Evolutionary conservation across 139 green algal genomes (phyloP).

Genomic region (Chlorella vulgaris): DNA sequence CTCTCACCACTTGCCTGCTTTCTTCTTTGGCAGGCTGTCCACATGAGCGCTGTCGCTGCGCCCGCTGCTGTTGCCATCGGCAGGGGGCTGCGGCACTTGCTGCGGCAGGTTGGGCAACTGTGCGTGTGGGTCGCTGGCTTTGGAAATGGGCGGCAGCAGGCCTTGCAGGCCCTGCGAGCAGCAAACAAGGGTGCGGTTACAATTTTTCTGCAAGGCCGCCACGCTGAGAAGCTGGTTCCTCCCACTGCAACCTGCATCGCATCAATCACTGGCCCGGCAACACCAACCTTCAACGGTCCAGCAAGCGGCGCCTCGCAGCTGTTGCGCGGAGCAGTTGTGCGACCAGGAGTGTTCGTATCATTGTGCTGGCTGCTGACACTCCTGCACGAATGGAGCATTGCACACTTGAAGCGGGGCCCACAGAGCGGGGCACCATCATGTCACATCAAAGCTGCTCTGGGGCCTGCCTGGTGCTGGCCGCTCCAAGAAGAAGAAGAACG

Average conservation of each 20-base stretch:
- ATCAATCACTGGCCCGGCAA: no score
- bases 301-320: not conserved
- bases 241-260: no score
- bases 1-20: not conserved
- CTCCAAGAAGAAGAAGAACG: not conserved
- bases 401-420: no score
- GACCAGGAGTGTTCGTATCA: not conserved
- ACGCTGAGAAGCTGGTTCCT: no score
- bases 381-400: not conserved
- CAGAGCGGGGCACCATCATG: no score
- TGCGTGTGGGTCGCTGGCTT: not conserved
- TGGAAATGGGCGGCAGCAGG: not conserved
- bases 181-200: no score
- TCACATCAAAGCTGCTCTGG: no score
- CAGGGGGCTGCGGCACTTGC: not conserved
- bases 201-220: no score
- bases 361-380: not conserved
- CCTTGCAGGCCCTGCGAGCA: no score
- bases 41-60: constrained; percentile 9
- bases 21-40: not conserved
- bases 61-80: constrained; percentile 14
- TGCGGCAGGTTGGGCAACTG: not conserved
- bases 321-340: not conserved
- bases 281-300: no score
- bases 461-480: not conserved